Evolutionary conservation across 768 basidiomycete species (phyloP).

Genomic region (Clavaria fumosa): DNA sequence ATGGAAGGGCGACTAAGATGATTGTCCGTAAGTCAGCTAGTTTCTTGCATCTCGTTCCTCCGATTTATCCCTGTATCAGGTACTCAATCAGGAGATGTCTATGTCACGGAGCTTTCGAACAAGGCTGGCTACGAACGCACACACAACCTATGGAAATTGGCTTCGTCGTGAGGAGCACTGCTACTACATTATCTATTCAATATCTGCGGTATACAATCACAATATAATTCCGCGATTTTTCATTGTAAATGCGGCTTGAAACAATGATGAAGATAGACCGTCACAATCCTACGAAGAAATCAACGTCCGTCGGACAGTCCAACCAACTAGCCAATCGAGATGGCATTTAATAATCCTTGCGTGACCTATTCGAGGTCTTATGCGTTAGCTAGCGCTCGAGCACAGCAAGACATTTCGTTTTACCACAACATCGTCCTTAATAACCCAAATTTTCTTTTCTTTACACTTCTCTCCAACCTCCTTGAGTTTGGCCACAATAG

Average conservation of each 20-base stretch:
- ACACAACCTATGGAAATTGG: slow-evolving; percentile 30
- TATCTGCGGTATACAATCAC: no score
- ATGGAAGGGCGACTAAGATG: slow-evolving; percentile 38
- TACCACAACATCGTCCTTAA: slow-evolving; percentile 26
- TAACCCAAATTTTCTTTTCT: slow-evolving; percentile 58
- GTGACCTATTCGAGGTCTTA: no score
- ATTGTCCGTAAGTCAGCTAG: slow-evolving; percentile 42
- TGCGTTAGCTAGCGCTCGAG: no score
- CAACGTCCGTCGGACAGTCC: no score
- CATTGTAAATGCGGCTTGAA: no score
- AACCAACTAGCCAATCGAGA: no score
- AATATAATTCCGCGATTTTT: no score
- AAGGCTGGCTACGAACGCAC: slow-evolving; percentile 24
- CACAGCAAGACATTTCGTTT: no score
- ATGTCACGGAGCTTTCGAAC: slow-evolving; percentile 24
- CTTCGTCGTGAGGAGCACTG: slow-evolving; percentile 20
- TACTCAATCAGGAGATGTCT: slow-evolving; percentile 31
- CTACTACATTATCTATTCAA: neutral
- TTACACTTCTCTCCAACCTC: slow-evolving; percentile 66
- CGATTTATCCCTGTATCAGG: slow-evolving; percentile 26
- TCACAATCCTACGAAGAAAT: no score
- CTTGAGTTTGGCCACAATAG: slow-evolving; percentile 66
- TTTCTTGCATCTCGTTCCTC: no score
- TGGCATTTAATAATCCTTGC: no score
- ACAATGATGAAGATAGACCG: no score